Evolutionary conservation across 2,329 filamentous ascomycete genomes (phyloP), one percentile per base, ranked within the genome.

Genomic region (Xylaria digitata): DNA sequence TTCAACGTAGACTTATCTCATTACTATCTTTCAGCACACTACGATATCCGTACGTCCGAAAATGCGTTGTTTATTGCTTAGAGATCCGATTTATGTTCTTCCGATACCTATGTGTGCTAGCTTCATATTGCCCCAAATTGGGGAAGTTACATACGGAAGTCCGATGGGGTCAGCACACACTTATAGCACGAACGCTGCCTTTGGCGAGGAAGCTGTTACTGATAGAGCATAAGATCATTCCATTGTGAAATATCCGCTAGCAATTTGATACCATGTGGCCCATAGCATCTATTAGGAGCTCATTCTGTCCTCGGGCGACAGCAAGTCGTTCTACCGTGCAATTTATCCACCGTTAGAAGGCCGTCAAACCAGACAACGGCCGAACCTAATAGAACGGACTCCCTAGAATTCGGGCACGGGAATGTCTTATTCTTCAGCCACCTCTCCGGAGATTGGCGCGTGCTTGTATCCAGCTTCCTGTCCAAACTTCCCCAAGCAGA

Each of bases 401-500:
- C 2, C 8, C 3, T 4, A 34, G 15, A 19, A 40, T 23, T 46
- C 40, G 53, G 50, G 55, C 21, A n/a, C 50, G 30, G 13, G 19
- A 3, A 7, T 34, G 32, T 46, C 34, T 15, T 42, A 21, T 50
- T 46, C 15, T 26, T 49, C 23, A 45, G 52, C 61, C 42, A 32
- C 30, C 23, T 57, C 48, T 58, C 67, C 57, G 40, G 56, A 64
- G 23, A 56, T 43, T 60, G 48, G 40, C 63, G 55, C 52, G 55
- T 56, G 15, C 21, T n/a, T n/a, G n/a, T n/a, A n/a, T n/a, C n/a
- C n/a, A n/a, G n/a, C n/a, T n/a, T n/a, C n/a, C n/a, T 42, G 55
- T 43, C 59, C 19, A 45, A 66, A 61, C 52, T 68, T 61, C 67
- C 67, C 69, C 67, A 68, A 63, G 45, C 17, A 43, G 53, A 32